phyloP scores from a whole-genome alignment of 2,329 filamentous ascomycete species.

The Ascochyta clinopodiicola region DNA sequence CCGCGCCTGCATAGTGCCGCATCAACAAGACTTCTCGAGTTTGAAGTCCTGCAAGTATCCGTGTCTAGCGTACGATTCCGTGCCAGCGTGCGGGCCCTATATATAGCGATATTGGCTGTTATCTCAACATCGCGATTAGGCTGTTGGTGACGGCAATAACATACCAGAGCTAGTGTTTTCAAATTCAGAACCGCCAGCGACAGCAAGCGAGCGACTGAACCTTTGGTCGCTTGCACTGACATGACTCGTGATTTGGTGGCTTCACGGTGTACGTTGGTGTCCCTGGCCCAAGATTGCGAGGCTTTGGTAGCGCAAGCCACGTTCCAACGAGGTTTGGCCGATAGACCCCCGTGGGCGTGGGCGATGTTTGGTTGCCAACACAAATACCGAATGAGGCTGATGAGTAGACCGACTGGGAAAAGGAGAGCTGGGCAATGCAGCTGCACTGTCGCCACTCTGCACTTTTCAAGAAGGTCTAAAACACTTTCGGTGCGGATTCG shows the following conservation, averaged over 20 bases:
- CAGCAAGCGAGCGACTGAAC: conserved; percentile 5
- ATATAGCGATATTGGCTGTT: conserved; percentile 12
- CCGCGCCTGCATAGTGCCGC: conserved; percentile 9
- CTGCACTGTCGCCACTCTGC: conserved; percentile 1
- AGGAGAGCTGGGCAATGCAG: neutral
- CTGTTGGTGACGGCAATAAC: conserved; percentile 3
- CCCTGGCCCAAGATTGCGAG: neutral
- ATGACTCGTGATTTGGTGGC: conserved; percentile 5
- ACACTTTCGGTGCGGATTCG: neutral
- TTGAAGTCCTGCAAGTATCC: conserved; percentile 4
- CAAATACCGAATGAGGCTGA: neutral
- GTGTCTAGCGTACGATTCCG: conserved; percentile 5
- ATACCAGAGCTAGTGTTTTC: neutral
- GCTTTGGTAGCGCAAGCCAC: conserved; percentile 9
- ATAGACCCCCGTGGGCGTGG: neutral
- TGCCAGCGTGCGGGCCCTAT: conserved; percentile 3
- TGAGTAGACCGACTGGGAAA: neutral
- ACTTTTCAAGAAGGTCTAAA: conserved; percentile 5
- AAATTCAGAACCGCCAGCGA: neutral
- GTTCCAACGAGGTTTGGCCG: neutral
- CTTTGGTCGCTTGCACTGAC: neutral
- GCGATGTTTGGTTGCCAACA: neutral
- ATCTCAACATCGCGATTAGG: conserved; percentile 10
- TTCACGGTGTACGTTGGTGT: neutral
- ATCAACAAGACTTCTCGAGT: conserved; percentile 10